Evolutionary conservation across 257 asterid genomes (phyloP), one percentile per base, ranked within the genome.

Genomic region (Ajuga chamaepitys): DNA sequence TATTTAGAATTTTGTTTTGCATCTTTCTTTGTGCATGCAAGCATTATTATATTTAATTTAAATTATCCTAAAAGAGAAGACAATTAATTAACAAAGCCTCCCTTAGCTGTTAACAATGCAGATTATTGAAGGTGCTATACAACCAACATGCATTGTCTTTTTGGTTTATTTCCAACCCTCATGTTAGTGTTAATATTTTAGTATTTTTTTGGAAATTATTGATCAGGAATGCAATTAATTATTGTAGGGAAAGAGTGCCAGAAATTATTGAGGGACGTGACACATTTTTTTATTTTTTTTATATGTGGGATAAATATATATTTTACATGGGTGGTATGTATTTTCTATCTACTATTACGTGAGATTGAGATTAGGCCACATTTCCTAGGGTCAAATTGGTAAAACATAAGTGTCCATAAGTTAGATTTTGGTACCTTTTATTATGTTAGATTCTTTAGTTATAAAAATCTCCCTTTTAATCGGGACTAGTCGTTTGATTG

Each of bases 121-220:
- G 58, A 51, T 12, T 42, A 61, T 45, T 50, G 58, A 58, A 63
- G 40, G 68, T 44, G 75, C 70, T 67, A 46, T 63, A 54, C 56
- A 64, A 45, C 66, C 77, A 80, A 26, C 77, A 66, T 80, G 80
- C 76, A 72, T 47, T 62, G 64, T 52, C 70, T 64, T 81, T 64
- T 47, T 44, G 45, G 55, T 18, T 45, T 62, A 53, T 32, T 47
- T 22, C 30, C 17, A 18, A 25, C 37, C n/a, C 35, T 51, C 54
- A n/a, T 14, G 8, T 28, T 41, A 10, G 54, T 32, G 14, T 17
- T 44, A 14, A 13, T 12, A 24, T 22, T 53, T 37, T 64, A 11
- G 12, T 44, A 8, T 14, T 20, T 25, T 48, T 25, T 52, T 47
- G 47, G 35, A 51, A 37, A 68, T 71, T 62, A 64, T 59, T 61